Base-by-base conservation (phyloP, 2,329 filamentous ascomycete genomes). In the Nothomitra cinnamomea region DNA sequence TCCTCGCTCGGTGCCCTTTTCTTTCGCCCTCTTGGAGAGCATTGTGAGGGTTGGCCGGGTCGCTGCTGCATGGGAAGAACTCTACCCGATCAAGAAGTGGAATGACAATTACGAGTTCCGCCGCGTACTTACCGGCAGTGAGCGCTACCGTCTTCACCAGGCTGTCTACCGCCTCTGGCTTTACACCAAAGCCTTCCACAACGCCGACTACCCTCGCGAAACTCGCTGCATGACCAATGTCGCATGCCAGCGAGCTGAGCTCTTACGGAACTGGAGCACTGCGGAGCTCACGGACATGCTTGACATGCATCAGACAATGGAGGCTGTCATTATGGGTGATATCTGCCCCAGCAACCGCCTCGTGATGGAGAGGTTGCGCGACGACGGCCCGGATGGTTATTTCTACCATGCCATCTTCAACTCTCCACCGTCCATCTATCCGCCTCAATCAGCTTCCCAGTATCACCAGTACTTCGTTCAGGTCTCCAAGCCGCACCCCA, bases 51-150 rank as follows among this genome's bases (percentile, higher is more conserved):
- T 75, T 17, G 78, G 78, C 42, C 67, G 69, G 13, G 67, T 78
- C 1, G 78, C 78, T 3, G 70, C 71, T 60, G 72, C 72, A 59
- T 80, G 77, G 73, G 74, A 75, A 60, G 68, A 70, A n/a, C 70
- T 80, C n/a, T 82, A 80, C 59, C 76, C 77, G 0, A 70, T 75
- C 61, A 78, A 79, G 64, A 79, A 79, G 62, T 82, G 78, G 78
- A 79, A 78, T 59, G 61, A 49, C 24, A 71, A 78, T 58, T 79
- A 69, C 57, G 72, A 74, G 54, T 67, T 72, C 54, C 72, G 78
- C 8, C 74, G 78, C 8, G 68, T 76, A 1, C 64, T 82, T 49
- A 72, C 68, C 0, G 56, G 58, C 36, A 56, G 66, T 1, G 78
- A 82, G 61, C 69, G 72, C 2, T 72, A 70, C 51, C 66, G 67